Evolutionary conservation across 2,329 filamentous ascomycete genomes (phyloP), one percentile per base, ranked within the genome.

Genomic region (Phaeosphaeriaceae sp.): DNA sequence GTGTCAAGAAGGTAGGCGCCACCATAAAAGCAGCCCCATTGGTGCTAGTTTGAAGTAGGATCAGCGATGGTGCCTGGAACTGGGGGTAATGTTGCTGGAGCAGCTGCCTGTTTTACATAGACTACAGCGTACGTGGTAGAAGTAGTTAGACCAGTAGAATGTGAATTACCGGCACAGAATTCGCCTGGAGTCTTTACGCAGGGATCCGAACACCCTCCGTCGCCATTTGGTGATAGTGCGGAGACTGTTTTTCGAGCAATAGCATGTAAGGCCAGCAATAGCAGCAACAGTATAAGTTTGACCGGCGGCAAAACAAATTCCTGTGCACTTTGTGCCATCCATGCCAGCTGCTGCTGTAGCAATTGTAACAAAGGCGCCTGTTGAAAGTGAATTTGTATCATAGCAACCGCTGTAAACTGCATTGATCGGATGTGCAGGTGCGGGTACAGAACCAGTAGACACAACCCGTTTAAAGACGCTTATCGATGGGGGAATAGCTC

Each of bases 1-100:
- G 50, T 48, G 18, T 52, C 50, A 13, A 52, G 45, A 2, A 52
- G 45, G 20, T 52, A 52, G 2, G 37, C 34, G 2, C 32, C 50
- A n/a, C 50, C 50, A 20, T 37, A 46, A 37, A 48, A 48, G 30
- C 50, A 52, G 37, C 50, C 50, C 18, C 41, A 45, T 28, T 42
- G 28, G 8, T 18, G 29, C 41, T 32, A 48, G 33, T 11, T 23
- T 4, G 9, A n/a, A 1, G 37, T 17, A 7, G 23, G 23, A 11
- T 26, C 23, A 7, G 20, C 21, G 11, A 21, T 28, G 3, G 30
- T 16, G 12, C 23, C 23, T 6, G 30, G 34, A 18, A 32, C 15
- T 21, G 23, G 30, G 12, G 40, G 39, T n/a, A n/a, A n/a, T n/a
- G n/a, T n/a, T n/a, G n/a, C n/a, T n/a, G n/a, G n/a, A n/a, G n/a